Percentiles rank a stretch among this genome's conserved stretches.
phyloP scores from a whole-genome alignment of 2,329 filamentous ascomycete species.

The Dichotomopilus funicola region DNA sequence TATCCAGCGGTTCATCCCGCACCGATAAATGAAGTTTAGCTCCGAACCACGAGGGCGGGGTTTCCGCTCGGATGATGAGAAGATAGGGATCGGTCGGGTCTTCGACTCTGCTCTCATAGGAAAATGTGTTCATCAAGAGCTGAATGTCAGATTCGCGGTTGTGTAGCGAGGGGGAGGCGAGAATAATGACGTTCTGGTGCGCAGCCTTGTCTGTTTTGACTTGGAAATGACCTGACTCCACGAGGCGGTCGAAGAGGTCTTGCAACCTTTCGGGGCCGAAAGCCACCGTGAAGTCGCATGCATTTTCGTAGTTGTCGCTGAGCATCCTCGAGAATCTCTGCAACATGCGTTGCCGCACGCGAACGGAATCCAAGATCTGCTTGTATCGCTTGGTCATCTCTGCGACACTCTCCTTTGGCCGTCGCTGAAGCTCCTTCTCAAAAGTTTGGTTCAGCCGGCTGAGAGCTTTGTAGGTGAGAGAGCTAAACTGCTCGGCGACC shows the following conservation, averaged over 20 bases:
- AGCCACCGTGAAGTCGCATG: slow-evolving; percentile 87
- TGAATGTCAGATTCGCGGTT: slow-evolving; percentile 75
- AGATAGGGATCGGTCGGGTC: slow-evolving; percentile 78
- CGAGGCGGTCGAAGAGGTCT: slow-evolving; percentile 73
- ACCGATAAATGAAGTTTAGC: slow-evolving; percentile 64
- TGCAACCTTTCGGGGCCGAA: slow-evolving; percentile 60
- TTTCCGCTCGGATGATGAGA: slow-evolving; percentile 76
- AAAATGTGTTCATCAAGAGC: slow-evolving; percentile 68
- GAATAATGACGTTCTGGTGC: slow-evolving; percentile 70
- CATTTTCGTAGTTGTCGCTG: slow-evolving; percentile 91
- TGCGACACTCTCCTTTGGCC: slow-evolving; percentile 71
- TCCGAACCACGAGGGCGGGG: slow-evolving; percentile 73
- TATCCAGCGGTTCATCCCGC: slow-evolving; percentile 71
- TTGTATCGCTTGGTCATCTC: slow-evolving; percentile 99
- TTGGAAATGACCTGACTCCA: slow-evolving; percentile 79
- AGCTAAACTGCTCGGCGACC: slow-evolving; percentile 95
- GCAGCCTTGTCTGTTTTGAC: slow-evolving; percentile 66
- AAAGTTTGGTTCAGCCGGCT: slow-evolving; percentile 85
- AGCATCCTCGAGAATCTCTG: slow-evolving; percentile 91
- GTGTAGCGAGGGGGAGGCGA: slow-evolving; percentile 75
- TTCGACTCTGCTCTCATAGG: slow-evolving; percentile 53
- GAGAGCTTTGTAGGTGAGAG: slow-evolving; percentile 86
- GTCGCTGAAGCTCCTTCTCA: slow-evolving; percentile 79
- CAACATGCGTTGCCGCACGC: slow-evolving; percentile 90
- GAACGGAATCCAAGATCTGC: slow-evolving; percentile 87